phyloP scores from a whole-genome alignment of 352 stramenopile genomes.

The Phytophthora parvispora region DNA sequence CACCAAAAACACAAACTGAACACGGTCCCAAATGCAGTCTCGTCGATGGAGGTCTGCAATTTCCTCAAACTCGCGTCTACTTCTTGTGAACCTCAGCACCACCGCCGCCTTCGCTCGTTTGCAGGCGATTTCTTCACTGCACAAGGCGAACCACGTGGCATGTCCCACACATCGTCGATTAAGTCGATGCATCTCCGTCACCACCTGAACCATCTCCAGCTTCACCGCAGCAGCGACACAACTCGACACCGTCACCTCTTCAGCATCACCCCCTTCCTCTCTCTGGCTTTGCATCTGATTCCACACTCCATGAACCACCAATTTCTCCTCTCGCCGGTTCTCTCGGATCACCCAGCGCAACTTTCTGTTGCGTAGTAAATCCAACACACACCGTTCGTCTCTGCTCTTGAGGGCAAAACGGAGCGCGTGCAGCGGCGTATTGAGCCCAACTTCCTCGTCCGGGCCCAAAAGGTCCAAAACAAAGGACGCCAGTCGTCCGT shows the following conservation, averaged over 20 bases:
- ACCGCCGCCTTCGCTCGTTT: neutral
- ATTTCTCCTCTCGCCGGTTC: slow-evolving; percentile 10
- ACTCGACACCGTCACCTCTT: slow-evolving; percentile 19
- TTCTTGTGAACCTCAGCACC: neutral
- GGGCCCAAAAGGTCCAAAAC: slow-evolving; percentile 21
- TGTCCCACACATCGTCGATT: slow-evolving; percentile 27
- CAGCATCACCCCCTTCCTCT: neutral
- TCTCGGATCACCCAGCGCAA: slow-evolving; percentile 9
- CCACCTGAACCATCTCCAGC: slow-evolving; percentile 13
- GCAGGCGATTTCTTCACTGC: neutral
- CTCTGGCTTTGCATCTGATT: slow-evolving; percentile 12
- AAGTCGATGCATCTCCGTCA: slow-evolving; percentile 21
- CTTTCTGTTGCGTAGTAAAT: slow-evolving; percentile 28
- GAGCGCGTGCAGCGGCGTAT: slow-evolving; percentile 18
- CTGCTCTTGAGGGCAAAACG: slow-evolving; percentile 17
- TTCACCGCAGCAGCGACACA: slow-evolving; percentile 18
- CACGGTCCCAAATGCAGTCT: slow-evolving; percentile 26
- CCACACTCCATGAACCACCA: slow-evolving; percentile 23
- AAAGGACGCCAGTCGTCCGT: slow-evolving; percentile 28
- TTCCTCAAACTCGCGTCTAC: slow-evolving; percentile 3
- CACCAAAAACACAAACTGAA: slow-evolving; percentile 26
- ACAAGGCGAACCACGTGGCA: slow-evolving; percentile 31
- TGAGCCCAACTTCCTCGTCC: neutral
- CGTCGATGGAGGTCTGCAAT: slow-evolving; percentile 29
- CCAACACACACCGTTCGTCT: slow-evolving; percentile 23